Conservation (phyloP, 164 flowering plant genomes). For the Kalanchoe fedtschenkoi region DNA sequence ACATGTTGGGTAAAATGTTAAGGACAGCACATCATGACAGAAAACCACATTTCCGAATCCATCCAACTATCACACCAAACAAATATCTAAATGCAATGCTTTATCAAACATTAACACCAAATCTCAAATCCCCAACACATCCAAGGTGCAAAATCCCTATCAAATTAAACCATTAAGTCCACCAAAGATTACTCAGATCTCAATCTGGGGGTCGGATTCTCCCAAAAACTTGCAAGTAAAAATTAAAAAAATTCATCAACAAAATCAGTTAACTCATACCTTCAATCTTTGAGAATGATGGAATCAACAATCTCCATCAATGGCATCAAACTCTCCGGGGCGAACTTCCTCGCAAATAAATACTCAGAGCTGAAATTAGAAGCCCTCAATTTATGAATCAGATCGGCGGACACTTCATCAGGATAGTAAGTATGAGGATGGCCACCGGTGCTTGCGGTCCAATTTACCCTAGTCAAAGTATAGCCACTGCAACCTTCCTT, state of each 20-base stretch:
- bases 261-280: not conserved
- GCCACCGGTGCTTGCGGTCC: conserved; percentile 68
- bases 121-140: not conserved
- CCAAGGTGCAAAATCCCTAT: not conserved
- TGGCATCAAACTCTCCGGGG: conserved; percentile 60
- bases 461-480: conserved; percentile 70
- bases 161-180: not conserved
- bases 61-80: not conserved
- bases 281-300: conserved; percentile 32
- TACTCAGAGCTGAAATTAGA: conserved; percentile 54
- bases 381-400: conserved; percentile 38
- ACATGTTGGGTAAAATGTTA: not conserved
- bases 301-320: conserved; percentile 47
- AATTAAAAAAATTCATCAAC: not conserved
- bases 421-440: conserved; percentile 71
- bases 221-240: not conserved
- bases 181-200: not conserved
- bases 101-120: not conserved
- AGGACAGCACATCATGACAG: not conserved
- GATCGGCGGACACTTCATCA: conserved; percentile 40
- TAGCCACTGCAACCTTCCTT: conserved; percentile 51
- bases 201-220: not conserved
- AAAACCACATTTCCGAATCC: not conserved
- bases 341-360: conserved; percentile 74
- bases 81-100: not conserved